These are phyloP conservation scores for Ilyonectria sp. DNA, from an alignment of 2,329 filamentous ascomycete species.

Conservation along the genomic window DNA sequence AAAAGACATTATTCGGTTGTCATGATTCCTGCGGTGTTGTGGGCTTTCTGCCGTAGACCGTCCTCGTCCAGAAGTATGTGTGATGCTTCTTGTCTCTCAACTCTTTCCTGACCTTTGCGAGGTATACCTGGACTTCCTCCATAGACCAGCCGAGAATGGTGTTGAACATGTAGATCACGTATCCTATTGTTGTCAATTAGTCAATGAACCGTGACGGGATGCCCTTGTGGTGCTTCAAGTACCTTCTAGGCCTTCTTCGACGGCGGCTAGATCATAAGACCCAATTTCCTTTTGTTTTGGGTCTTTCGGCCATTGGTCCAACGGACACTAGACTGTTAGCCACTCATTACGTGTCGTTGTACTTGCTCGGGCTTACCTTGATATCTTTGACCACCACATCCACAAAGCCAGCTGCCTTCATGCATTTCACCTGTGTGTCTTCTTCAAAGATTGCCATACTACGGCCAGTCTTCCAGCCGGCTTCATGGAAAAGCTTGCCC, in stretches of 20 bases:
- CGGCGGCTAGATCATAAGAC: slow-evolving; percentile 23
- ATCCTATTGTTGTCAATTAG: slow-evolving; percentile 13
- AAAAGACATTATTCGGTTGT: neutral
- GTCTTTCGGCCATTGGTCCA: slow-evolving; percentile 30
- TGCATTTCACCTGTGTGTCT: slow-evolving; percentile 22
- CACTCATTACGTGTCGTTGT: neutral
- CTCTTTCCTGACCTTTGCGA: slow-evolving; percentile 20
- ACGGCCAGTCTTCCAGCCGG: slow-evolving; percentile 20
- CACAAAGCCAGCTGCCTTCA: slow-evolving; percentile 28
- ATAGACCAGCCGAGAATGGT: slow-evolving; percentile 26
- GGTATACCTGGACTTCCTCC: slow-evolving; percentile 25
- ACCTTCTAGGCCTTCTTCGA: slow-evolving; percentile 29
- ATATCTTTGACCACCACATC: slow-evolving; percentile 25
- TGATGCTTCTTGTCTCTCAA: slow-evolving; percentile 26
- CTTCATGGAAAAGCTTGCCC: slow-evolving; percentile 28
- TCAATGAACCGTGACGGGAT: neutral
- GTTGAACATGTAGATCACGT: slow-evolving; percentile 27
- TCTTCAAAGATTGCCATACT: slow-evolving; percentile 27
- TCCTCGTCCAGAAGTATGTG: slow-evolving; percentile 27
- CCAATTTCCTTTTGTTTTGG: slow-evolving; percentile 25
- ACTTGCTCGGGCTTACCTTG: neutral
- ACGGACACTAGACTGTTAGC: neutral
- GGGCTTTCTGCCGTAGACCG: slow-evolving; percentile 27
- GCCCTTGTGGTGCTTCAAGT: neutral
- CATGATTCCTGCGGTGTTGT: neutral